A percentile compares a stretch with the other conserved stretches of the same genome.
Conservation (phyloP, 805 yeast genomes). For the Starmerella apicola region DNA sequence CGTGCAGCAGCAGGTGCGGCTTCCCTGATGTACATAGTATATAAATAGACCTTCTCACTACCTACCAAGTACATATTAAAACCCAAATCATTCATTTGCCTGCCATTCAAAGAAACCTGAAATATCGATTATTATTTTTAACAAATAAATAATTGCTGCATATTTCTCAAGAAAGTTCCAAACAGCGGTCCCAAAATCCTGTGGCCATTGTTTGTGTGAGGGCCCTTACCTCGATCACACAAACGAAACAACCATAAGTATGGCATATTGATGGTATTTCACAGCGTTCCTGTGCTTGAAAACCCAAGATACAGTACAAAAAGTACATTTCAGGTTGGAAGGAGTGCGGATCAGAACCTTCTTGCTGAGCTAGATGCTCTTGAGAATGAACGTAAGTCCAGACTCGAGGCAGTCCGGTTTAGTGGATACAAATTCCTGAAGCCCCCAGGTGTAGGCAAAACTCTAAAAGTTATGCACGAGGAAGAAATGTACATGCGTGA, state of each 20-base stretch:
- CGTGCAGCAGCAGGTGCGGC: background rate
- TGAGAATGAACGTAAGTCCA: background rate
- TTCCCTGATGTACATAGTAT: background rate
- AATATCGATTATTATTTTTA: too few relatives aligned
- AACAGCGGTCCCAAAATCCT: too few relatives aligned
- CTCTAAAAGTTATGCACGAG: constrained; percentile 31
- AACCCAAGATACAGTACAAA: background rate
- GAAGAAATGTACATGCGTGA: constrained; percentile 14
- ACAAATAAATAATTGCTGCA: too few relatives aligned
- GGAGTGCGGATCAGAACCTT: background rate
- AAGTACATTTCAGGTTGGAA: background rate
- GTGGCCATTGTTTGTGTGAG: too few relatives aligned
- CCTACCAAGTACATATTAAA: too few relatives aligned
- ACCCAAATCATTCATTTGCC: too few relatives aligned
- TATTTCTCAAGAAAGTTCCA: too few relatives aligned
- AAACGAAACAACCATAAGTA: too few relatives aligned
- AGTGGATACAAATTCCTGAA: constrained; percentile 26
- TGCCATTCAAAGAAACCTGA: too few relatives aligned
- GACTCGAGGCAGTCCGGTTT: constrained; percentile 7
- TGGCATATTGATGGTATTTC: background rate
- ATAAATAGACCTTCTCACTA: too few relatives aligned
- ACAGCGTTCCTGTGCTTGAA: background rate
- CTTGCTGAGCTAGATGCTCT: background rate
- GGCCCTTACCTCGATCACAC: too few relatives aligned
- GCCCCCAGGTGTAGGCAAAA: constrained; percentile 50